phyloP scores from a whole-genome alignment of 2,329 filamentous ascomycete species.

The Beauveria varroae region DNA sequence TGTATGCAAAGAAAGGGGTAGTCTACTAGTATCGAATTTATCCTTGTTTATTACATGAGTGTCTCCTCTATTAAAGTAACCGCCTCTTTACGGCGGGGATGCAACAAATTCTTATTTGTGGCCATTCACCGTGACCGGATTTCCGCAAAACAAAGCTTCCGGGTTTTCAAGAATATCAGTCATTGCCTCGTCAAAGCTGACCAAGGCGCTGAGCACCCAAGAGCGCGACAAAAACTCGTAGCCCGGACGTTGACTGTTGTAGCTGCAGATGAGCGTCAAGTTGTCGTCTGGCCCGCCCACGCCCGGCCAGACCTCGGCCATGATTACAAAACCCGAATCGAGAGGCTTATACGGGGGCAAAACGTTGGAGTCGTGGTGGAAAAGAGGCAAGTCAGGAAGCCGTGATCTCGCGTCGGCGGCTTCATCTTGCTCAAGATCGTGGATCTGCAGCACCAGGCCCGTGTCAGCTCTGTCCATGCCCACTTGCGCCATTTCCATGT shows the following conservation, averaged over 20 bases:
- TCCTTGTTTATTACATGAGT: background rate
- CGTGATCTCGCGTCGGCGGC: background rate
- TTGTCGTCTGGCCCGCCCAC: background rate
- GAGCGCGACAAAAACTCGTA: slow-evolving; percentile 9
- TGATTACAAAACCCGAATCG: slow-evolving; percentile 2
- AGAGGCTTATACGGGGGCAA: slow-evolving; percentile 2
- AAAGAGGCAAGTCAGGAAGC: background rate
- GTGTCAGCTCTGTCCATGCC: slow-evolving; percentile 5
- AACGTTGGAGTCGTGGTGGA: background rate
- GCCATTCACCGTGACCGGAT: background rate
- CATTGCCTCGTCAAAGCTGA: slow-evolving; percentile 6
- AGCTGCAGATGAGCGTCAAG: background rate
- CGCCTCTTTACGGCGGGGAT: no score
- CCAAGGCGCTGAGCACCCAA: slow-evolving; percentile 4
- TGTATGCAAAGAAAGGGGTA: no score
- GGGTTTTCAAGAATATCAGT: background rate
- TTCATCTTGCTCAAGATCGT: background rate
- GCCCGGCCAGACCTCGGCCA: slow-evolving; percentile 1
- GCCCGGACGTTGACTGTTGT: slow-evolving; percentile 2
- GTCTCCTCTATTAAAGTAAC: background rate
- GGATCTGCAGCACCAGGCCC: slow-evolving; percentile 1
- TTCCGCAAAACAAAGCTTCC: background rate
- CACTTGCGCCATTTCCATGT: background rate
- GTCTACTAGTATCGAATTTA: background rate
- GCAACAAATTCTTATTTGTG: background rate